Evolutionary conservation across 1,284 basidiomycete genomes (phyloP).

Genomic region (Singerocomus inundabilis): DNA sequence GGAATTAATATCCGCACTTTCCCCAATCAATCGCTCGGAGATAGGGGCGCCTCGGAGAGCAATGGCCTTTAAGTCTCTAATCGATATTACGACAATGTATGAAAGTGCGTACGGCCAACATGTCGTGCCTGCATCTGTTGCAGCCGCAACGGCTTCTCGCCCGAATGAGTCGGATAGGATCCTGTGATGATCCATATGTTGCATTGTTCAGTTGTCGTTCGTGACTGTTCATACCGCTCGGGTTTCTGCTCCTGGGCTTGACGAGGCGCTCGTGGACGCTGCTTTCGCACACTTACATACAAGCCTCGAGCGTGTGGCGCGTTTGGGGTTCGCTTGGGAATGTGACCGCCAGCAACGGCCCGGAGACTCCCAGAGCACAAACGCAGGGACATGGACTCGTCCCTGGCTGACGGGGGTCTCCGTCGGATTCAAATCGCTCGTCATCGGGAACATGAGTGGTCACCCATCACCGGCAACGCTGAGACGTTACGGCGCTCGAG

Average conservation of each 20-base stretch:
- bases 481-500: background rate
- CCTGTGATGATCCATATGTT: background rate
- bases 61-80: slow-evolving; percentile 2
- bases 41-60: background rate
- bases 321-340: background rate
- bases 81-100: slow-evolving; percentile 4
- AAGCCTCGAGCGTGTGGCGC: background rate
- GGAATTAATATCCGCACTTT: slow-evolving; percentile 4
- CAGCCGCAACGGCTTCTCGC: background rate
- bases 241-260: background rate
- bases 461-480: background rate
- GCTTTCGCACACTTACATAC: background rate
- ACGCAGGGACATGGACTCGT: background rate
- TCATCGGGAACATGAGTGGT: background rate
- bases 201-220: background rate
- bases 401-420: background rate
- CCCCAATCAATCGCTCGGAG: background rate
- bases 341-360: background rate
- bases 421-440: background rate
- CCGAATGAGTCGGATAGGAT: background rate
- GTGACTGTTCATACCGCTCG: background rate
- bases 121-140: background rate
- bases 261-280: background rate
- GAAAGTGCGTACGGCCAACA: background rate
- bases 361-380: too few relatives aligned